Evolutionary conservation across 1,284 basidiomycete genomes (phyloP), one percentile per base, ranked within the genome.

Genomic region (Phenoliferia sp.): DNA sequence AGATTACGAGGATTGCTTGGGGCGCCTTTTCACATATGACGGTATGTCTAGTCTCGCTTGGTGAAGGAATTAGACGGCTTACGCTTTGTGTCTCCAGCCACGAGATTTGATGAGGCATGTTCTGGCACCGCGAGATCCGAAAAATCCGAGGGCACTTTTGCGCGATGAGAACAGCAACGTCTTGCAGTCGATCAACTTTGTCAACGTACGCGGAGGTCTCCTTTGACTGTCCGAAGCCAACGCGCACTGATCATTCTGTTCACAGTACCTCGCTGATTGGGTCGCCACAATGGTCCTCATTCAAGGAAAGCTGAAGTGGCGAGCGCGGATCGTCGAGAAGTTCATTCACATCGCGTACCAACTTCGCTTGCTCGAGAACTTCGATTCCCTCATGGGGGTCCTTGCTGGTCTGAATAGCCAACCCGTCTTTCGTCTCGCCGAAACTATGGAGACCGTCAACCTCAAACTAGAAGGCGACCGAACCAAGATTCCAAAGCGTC

Each of bases 51-150:
- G 2, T 16, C 54, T 64, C 34, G 33, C 15, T 52, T 60, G 28
- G 12, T 29, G 2, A 12, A 50, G 31, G 2, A 28, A 19, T 17
- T 3, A 19, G 32, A 28, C 50, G 36, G 50, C 22, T 26, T 5
- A 6, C 28, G 16, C 17, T 32, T 19, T 33, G 2, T 26, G 22
- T 26, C 22, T 19, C 12, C 68, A 76, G 73, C 76, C 77, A 15
- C 71, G 77, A 28, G 77, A 78, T 63, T 62, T 77, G 1, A 67
- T 78, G n/a, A 73, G 77, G 3, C 77, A 78, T 60, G 76, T 77
- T 3, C 67, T 78, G 29, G 75, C 74, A 3, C 75, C 76, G 15
- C 48, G 74, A 12, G 72, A 76, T 59, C 75, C 77, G 15, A 62
- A 66, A 17, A 72, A 76, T 57, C 72, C 74, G 15, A 63, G 69